Base-by-base conservation (phyloP, 192 early-diverging fungal genomes). In the Chytriomyces sp. region DNA sequence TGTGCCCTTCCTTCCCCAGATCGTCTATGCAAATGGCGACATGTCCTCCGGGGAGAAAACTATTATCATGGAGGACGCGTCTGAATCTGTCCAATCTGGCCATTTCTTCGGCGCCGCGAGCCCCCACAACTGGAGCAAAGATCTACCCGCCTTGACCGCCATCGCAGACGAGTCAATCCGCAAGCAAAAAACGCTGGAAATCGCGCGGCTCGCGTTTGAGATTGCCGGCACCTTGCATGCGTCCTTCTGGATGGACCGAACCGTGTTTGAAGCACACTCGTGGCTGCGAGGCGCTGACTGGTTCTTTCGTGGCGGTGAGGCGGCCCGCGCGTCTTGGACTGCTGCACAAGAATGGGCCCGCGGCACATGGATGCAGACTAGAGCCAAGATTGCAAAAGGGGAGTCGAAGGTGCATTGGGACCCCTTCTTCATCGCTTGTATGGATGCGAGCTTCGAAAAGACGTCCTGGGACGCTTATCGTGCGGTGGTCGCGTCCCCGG, bases 51-150 rank as follows among this genome's bases (percentile, higher is more conserved):
- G 59, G 17, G 59, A 61, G 25, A 61, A 61, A 33, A 2, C 38
- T 10, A 4, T 61, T 25, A 17, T 61, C 26, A 61, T 61, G 59
- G 26, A 61, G 12, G 59, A 61, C 22, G 32, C 38, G 36, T 36
- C 12, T 28, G 26, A 2, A 5, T 41, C 25, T 28, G 28, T 64
- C 49, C 63, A 64, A 64, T 14, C 17, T 28, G 63, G 63, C 6
- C 49, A 40, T 28, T 49, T 64, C n/a, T 64, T 52, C 49, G 63
- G 63, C 6, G 14, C n/a, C 10, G 40, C 39, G 4, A 52, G 40
- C 49, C 63, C 63, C 1, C 63, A 64, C 22, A 64, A 64, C 40
- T 64, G 63, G 63, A 32, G 26, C n/a, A 64, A 64, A 17, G 44
- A 64, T 49, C 33, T 64, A 41, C 25, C 17, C 2, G 38, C 19